These are phyloP conservation scores for Boletus rubroflammeus DNA, from an alignment of 768 basidiomycete genomes.

Conservation along the genomic window DNA sequence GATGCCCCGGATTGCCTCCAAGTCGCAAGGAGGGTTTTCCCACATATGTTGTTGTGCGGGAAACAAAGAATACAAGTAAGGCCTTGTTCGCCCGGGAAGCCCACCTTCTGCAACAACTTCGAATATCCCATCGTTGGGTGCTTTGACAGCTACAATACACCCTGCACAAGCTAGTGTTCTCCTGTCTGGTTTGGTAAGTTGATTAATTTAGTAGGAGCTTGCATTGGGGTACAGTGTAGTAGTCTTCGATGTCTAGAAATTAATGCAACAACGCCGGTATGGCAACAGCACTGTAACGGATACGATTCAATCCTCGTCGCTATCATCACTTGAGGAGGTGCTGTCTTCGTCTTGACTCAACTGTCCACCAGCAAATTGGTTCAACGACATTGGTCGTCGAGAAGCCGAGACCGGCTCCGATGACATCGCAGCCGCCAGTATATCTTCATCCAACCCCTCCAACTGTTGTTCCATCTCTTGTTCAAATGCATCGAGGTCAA, in stretches of 20 bases:
- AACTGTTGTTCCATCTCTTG: conserved; percentile 35
- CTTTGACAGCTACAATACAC: conserved; percentile 21
- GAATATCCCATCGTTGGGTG: neutral
- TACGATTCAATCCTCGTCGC: conserved; percentile 44
- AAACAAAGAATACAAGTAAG: neutral
- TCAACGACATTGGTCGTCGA: conserved; percentile 46
- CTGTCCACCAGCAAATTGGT: conserved; percentile 44
- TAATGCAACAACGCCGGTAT: conserved; percentile 5
- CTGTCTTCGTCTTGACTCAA: conserved; percentile 44
- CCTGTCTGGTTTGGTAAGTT: conserved; percentile 30
- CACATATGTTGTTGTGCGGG: neutral
- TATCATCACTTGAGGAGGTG: conserved; percentile 52
- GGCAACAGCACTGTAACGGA: neutral
- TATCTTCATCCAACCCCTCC: conserved; percentile 49
- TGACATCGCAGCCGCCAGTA: conserved; percentile 41
- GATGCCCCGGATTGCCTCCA: neutral
- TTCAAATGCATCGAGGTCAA: conserved; percentile 35
- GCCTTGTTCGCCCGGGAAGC: no score
- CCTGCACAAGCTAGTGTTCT: conserved; percentile 28
- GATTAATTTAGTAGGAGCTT: conserved; percentile 1
- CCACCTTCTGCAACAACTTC: no score
- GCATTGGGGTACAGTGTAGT: conserved; percentile 2
- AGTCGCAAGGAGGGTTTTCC: neutral
- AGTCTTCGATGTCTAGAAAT: conserved; percentile 4
- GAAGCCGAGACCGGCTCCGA: conserved; percentile 32